Conservation (phyloP, 2,329 filamentous ascomycete genomes). For the Ceratocystis cubensis region DNA sequence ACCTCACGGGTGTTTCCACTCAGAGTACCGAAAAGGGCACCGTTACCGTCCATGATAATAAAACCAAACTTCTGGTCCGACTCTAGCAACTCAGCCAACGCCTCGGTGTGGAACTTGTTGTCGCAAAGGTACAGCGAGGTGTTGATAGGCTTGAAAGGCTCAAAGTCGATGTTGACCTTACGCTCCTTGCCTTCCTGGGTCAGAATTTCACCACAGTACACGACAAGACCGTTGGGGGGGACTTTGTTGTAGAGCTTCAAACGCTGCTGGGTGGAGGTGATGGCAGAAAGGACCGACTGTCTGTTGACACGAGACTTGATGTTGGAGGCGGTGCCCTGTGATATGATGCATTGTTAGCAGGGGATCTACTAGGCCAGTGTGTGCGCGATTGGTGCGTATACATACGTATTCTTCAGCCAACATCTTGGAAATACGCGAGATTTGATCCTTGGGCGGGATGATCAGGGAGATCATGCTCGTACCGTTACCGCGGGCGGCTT, state of each 20-base stretch:
- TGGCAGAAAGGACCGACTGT: conserved; percentile 93
- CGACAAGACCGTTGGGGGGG: conserved; percentile 88
- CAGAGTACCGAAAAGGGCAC: conserved; percentile 88
- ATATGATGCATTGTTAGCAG: neutral
- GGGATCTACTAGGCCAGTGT: neutral
- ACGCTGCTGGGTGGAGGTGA: conserved; percentile 97
- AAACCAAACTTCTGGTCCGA: conserved; percentile 99
- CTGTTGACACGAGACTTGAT: conserved; percentile 99
- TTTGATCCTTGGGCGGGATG: conserved; percentile 96
- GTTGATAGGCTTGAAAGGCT: conserved; percentile 99
- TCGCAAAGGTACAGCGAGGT: conserved; percentile 98
- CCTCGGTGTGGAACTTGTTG: conserved; percentile 99
- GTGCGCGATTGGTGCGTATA: conserved; percentile 22
- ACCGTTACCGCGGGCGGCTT: conserved; percentile 93
- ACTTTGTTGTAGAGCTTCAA: conserved; percentile 99
- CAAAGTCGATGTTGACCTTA: conserved; percentile 99
- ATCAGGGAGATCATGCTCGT: conserved; percentile 99
- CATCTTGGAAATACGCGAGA: conserved; percentile 96
- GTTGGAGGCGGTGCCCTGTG: conserved; percentile 88
- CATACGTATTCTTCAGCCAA: conserved; percentile 99
- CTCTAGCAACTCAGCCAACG: conserved; percentile 89
- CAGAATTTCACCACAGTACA: conserved; percentile 99
- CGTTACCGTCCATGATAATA: conserved; percentile 99
- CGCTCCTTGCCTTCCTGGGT: conserved; percentile 96
- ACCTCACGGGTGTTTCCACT: conserved; percentile 96